Conservation (phyloP, 2,329 filamentous ascomycete species). For the Fusarium goolgardi region DNA sequence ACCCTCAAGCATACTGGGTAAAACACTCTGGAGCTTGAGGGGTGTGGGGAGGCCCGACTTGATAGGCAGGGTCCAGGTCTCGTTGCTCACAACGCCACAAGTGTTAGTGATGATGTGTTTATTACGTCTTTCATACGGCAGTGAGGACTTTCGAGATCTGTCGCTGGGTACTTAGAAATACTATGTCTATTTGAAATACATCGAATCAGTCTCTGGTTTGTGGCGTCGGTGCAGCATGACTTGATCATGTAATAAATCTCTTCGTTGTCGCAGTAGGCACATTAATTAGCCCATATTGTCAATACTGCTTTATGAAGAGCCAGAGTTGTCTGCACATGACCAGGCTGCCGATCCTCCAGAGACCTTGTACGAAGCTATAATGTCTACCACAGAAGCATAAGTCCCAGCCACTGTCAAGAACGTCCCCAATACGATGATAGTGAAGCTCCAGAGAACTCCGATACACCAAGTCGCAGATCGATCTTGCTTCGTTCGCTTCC, state of each 20-base stretch:
- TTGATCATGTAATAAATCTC: not conserved
- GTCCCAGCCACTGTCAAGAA: constrained; percentile 59
- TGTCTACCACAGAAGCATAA: constrained; percentile 55
- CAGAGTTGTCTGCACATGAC: constrained; percentile 59
- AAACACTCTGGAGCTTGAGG: not conserved
- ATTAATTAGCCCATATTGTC: not conserved
- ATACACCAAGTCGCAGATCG: constrained; percentile 4
- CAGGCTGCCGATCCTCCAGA: constrained; percentile 53
- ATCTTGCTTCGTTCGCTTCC: constrained; percentile 8
- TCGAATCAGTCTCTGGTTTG: not conserved
- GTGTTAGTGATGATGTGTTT: no score
- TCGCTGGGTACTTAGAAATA: not conserved
- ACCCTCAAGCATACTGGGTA: constrained; percentile 11
- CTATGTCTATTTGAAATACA: not conserved
- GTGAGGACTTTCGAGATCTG: not conserved
- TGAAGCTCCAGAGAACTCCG: constrained; percentile 11
- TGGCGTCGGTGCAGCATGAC: not conserved
- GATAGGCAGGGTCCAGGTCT: not conserved
- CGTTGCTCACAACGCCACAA: no score
- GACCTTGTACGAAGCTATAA: constrained; percentile 50
- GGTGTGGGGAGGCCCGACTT: rapidly evolving
- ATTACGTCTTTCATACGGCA: no score
- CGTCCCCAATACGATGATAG: constrained; percentile 14
- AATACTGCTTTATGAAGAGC: constrained; percentile 22
- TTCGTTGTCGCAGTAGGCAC: not conserved